Base-by-base conservation (phyloP, 73 alveolate species). In the Paramecium caudatum region DNA sequence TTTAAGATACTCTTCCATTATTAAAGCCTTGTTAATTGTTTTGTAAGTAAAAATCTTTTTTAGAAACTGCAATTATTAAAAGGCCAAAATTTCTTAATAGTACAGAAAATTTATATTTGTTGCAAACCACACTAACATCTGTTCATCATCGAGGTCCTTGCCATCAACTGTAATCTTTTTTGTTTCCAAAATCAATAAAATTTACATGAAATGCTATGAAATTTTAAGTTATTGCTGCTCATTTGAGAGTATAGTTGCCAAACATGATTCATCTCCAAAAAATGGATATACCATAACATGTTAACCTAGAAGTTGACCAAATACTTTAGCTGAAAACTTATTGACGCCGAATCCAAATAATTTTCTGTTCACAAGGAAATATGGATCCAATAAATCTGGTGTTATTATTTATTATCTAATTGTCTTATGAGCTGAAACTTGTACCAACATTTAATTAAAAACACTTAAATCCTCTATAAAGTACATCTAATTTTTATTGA, bases 121-220 rank as follows among this genome's bases (percentile, higher is more conserved):
- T 15, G 88, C 62, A 7, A 74, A 21, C 88, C 88, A 74, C 36
- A 39, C 88, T 19, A 74, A 27, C 68, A 74, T 41, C 21, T 74
- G 16, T 41, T 19, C 43, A 74, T 74, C 32, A 3, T 45, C 37
- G 32, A 21, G 19, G 0, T 74, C 62, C 16, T 36, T 39, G 21
- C 19, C 12, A 45, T 41, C 69, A 1, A 37, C 7, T 41, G 88
- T 74, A 16, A n/a, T n/a, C n/a, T 74, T 68, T 74, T 39, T 74
- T 8, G 88, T 74, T 43, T 74, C 88, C 45, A 74, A 74, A 5
- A 74, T 74, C n/a, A 74, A 21, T 41, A 74, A 15, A 30, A 74
- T 16, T 16, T 68, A 63, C 43, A 74, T 17, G 43, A 74, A 74
- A 12, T 74, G 88, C n/a, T 41, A 30, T 6, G 43, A 13, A 37